Conservation (phyloP, 2,329 filamentous ascomycete genomes). For the Cladosporium oxysporum region DNA sequence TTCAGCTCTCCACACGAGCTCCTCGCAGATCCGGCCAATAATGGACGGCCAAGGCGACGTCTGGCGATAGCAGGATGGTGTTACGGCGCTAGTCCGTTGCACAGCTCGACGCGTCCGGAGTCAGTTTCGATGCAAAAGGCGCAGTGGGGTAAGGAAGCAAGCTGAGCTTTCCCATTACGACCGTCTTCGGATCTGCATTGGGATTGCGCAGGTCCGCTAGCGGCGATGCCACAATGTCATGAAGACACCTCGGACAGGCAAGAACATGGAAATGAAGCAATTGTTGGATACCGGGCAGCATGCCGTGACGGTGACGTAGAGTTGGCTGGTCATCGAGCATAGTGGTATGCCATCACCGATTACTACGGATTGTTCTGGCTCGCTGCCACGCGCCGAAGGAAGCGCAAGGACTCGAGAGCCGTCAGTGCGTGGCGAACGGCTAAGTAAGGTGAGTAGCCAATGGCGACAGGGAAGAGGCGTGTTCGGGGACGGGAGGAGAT, state of each 20-base stretch:
- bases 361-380: constrained; percentile 20
- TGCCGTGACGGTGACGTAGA: constrained; percentile 13
- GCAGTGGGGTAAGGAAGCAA: constrained; percentile 14
- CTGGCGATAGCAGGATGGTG: constrained; percentile 9
- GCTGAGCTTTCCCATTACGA: constrained; percentile 15
- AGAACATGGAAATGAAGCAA: constrained; percentile 7
- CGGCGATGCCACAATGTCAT: neutral
- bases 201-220: constrained; percentile 13
- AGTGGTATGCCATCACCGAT: constrained; percentile 16
- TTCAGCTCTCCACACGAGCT: constrained; percentile 16
- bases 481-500: constrained; percentile 11
- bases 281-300: constrained; percentile 2
- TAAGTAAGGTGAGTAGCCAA: neutral
- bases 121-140: constrained; percentile 16
- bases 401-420: constrained; percentile 8
- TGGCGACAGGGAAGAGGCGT: constrained; percentile 3
- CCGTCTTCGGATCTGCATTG: constrained; percentile 12
- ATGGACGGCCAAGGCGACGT: constrained; percentile 7
- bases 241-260: neutral
- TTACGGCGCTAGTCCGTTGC: constrained; percentile 20
- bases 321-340: neutral
- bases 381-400: constrained; percentile 20
- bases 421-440: constrained; percentile 18
- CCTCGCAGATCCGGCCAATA: constrained; percentile 5
- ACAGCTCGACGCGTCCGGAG: constrained; percentile 12